Conservation (phyloP, 768 basidiomycete species). For the Pisolithus albus region DNA sequence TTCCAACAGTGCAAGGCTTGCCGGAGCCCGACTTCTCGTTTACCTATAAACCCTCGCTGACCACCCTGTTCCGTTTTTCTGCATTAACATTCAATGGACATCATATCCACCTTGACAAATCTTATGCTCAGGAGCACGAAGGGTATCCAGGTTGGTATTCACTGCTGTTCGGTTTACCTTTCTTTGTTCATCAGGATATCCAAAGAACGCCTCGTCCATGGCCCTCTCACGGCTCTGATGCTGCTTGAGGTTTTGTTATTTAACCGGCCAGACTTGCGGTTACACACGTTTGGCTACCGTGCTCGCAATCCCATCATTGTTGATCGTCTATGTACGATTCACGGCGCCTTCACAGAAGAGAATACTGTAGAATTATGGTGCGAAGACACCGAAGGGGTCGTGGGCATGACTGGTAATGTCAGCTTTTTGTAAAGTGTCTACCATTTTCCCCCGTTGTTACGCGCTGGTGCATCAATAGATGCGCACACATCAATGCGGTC, state of each 20-base stretch:
- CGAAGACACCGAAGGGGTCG: constrained; percentile 45
- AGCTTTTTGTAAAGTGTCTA: constrained; percentile 11
- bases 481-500: too few species aligned
- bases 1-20: constrained; percentile 40
- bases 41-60: constrained; percentile 56
- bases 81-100: constrained; percentile 85
- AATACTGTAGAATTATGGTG: constrained; percentile 50
- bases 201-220: constrained; percentile 77
- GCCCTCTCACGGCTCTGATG: constrained; percentile 75
- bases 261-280: constrained; percentile 38
- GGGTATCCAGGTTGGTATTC: constrained; percentile 56
- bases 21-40: constrained; percentile 56
- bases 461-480: too few species aligned
- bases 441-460: too few species aligned
- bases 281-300: constrained; percentile 59
- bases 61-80: constrained; percentile 79
- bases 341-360: constrained; percentile 36
- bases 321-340: constrained; percentile 40
- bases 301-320: constrained; percentile 62
- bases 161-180: background rate
- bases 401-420: constrained; percentile 63
- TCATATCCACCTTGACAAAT: constrained; percentile 75
- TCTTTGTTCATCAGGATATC: background rate
- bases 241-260: constrained; percentile 56
- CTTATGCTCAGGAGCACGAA: constrained; percentile 59